Base-by-base conservation (phyloP, 805 yeast species). In the Ogataea nitratoaversa region DNA sequence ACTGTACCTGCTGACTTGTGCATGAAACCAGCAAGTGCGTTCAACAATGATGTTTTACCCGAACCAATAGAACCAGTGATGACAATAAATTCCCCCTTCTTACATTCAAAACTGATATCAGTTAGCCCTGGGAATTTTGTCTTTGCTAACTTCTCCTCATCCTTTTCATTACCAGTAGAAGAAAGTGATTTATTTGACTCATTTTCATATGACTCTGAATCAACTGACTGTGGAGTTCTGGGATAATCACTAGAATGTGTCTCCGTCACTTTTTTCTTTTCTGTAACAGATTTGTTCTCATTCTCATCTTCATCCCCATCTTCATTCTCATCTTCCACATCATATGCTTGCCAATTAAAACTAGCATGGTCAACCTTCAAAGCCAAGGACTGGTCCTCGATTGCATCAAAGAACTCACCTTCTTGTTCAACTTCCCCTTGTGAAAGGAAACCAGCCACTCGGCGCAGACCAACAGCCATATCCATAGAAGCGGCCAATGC, bases 1-100 rank as follows among this genome's bases (percentile, higher is more conserved):
- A 82, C 63, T 0, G 55, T 40, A 24, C 95, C 95, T 0, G 48
- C 31, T 0, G 62, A 59, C 46, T 73, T 70, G 9, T 66, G 63
- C 85, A 86, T 83, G 16, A 71, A 66, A 1, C 95, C 93, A 3
- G 82, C 69, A 36, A 87, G 66, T 0, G 93, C 88, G 46, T 71
- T 70, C 30, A 87, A 63, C 17, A 87, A 63, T 0, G 93, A 82
- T 0, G 90, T 68, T 54, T 87, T 87, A 40, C 95, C 95, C 3
- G 87, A 71, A 2, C 95, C 95, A 53, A 87, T 82, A 1, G 81
- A 60, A 14, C 95, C 95, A 0, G 90, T 83, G 19, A 85, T 70
- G 39, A 82, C 81, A 12, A 86, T 63, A 35, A 89, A 75, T 52
- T 86, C 93, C 13, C 84, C 84, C 41, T 73, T 75, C 29, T 68